Evolutionary conservation across 345 rosid genomes (phyloP).

Genomic region (Nephelium lappaceum): DNA sequence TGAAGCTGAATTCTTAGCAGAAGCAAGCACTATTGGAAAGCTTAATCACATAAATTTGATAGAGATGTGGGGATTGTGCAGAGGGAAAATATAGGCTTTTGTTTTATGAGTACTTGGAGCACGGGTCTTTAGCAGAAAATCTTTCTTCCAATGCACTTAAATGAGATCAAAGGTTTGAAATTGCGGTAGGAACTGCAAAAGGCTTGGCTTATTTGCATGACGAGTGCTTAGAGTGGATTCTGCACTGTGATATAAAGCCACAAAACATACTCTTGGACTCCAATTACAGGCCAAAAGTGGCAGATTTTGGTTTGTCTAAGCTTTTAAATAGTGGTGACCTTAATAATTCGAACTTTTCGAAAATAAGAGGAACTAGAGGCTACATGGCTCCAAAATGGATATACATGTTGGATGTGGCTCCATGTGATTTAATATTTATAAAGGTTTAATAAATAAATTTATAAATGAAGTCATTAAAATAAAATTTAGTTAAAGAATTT

Average conservation of each 20-base stretch:
- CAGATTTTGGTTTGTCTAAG: constrained; percentile 48
- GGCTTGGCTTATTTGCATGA: constrained; percentile 49
- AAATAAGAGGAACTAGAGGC: constrained; percentile 34
- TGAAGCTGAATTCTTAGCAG: constrained; percentile 42
- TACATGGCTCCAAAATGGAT: constrained; percentile 40
- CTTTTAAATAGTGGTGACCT: constrained; percentile 20
- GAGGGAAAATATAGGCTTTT: constrained; percentile 42
- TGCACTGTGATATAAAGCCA: constrained; percentile 49
- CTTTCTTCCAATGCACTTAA: constrained; percentile 26
- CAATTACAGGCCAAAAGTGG: constrained; percentile 37
- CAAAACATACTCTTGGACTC: constrained; percentile 43
- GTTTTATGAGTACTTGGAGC: constrained; percentile 41
- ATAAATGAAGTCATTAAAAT: no score
- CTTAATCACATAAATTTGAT: constrained; percentile 46
- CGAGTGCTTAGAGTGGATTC: constrained; percentile 41
- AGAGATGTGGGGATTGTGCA: constrained; percentile 42
- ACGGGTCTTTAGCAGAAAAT: constrained; percentile 40
- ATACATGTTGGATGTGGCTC: no score
- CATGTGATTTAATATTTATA: no score
- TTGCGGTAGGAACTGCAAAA: constrained; percentile 48
- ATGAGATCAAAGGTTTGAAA: constrained; percentile 38
- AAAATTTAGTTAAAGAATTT: no score
- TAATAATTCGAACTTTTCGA: constrained; percentile 13
- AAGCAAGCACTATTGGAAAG: constrained; percentile 37
- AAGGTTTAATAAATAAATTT: no score